Base-by-base conservation (phyloP, 371 early-diverging fungal genomes). In the Syncephalastrum monosporum region DNA sequence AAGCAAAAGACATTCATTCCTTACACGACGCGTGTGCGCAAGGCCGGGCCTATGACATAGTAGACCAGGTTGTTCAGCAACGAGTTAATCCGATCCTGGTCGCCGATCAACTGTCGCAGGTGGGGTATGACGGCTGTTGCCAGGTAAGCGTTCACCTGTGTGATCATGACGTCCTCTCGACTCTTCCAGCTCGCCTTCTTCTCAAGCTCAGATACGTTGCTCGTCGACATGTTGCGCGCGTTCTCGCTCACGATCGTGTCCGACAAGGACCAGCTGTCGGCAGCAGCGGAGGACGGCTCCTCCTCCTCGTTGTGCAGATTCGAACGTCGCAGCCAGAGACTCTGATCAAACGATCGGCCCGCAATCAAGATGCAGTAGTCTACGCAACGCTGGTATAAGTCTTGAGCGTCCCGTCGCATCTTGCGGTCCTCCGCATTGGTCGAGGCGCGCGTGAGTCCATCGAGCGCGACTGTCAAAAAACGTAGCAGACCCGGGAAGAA, bases 301-400 rank as follows among this genome's bases (percentile, higher is more conserved):
- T 69, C 70, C 16, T 70, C 72, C 19, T 75, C 72, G 21, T 77
- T 77, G 42, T 80, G 72, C 1, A 72, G 56, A 13, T 72, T 67
- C 14, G 71, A 59, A n/a, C 77, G 74, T 19, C 90, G 73, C 33
- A 87, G 66, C 91, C 92, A 89, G 1, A 84, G 65, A 15, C 89
- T 82, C 58, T 89, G 88, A 47, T 90, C 91, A 63, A 90, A 86
- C 17, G 90, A 81, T 17, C 87, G 84, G 6, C 92, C 92, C 0
- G 86, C 82, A 56, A 90, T 86, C 60, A 88, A 71, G 17, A 92
- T 84, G 57, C 91, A 90, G 42, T 82, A 85, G 55, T 93, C 93
- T 23, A 86, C 71, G 42, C 90, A 81, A 3, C 88, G 81, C 60
- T 84, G 84, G 56, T 85, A 87, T 14, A 83, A 50, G 17, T 90